phyloP scores from a whole-genome alignment of 2,329 filamentous ascomycete genomes.

The Elsinoe arachidis region DNA sequence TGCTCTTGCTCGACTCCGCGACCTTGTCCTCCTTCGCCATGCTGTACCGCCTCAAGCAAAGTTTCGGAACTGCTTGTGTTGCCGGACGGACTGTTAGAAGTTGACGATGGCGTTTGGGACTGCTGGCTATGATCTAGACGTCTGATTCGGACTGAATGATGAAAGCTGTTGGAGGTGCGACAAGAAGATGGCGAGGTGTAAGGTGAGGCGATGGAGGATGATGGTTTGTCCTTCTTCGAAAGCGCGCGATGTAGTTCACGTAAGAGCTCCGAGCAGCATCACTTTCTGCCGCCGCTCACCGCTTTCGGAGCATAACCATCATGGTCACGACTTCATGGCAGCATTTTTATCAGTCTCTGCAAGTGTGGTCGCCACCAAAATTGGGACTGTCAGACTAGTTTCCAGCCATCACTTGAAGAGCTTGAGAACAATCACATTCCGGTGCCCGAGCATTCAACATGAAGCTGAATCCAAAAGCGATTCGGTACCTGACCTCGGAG shows the following conservation, averaged over 20 bases:
- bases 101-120: neutral
- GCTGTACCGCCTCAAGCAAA: constrained; percentile 32
- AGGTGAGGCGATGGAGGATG: constrained; percentile 15
- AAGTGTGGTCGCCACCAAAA: neutral
- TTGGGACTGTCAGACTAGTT: too few relatives aligned
- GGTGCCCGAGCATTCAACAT: constrained; percentile 41
- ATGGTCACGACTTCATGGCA: neutral
- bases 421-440: too few relatives aligned
- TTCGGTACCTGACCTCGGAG: constrained; percentile 84
- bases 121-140: too few relatives aligned
- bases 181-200: constrained; percentile 19
- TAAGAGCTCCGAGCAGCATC: constrained; percentile 6
- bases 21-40: constrained; percentile 90
- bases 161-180: too few relatives aligned
- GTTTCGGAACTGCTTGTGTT: neutral
- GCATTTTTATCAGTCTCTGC: neutral
- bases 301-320: constrained; percentile 14
- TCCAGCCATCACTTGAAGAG: too few relatives aligned
- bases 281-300: constrained; percentile 14
- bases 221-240: neutral
- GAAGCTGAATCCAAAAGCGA: constrained; percentile 89
- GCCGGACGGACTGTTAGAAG: neutral
- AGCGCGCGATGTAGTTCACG: constrained; percentile 7
- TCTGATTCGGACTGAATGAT: too few relatives aligned
- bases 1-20: constrained; percentile 84